Base-by-base conservation (phyloP, 805 yeast genomes). In the Candida chilensis region DNA sequence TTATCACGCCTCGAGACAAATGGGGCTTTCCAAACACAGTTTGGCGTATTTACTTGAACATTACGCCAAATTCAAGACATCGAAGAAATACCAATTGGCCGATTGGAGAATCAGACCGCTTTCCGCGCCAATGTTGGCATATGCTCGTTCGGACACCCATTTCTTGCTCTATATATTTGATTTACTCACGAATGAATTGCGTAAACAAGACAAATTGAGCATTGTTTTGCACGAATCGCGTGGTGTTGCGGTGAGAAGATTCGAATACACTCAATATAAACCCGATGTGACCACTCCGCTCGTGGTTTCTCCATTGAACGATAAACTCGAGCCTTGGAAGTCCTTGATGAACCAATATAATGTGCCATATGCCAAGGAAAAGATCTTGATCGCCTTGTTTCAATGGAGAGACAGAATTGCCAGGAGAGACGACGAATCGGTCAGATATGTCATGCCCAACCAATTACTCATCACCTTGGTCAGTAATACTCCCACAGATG, bases 21-120 rank as follows among this genome's bases (percentile, higher is more conserved):
- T 92, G n/a, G 83, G 83, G 0, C 69, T 87, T 35, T 86, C 94
- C 5, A 79, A 77, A 44, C 79, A 80, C 45, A 79, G 96, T 29
- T 65, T 92, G 31, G 95, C 96, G 0, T 85, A 74, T 48, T 60
- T 92, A 28, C 63, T 92, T 31, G 95, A 90, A 45, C 67, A 67
- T 16, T 85, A 67, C 52, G 95, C 92, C 3, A 66, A 73, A 27
- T 92, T 92, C 54, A 76, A 74, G 39, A 87, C 98, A 0, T 83
- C 95, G 10, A 92, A 92, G 46, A 83, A 88, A 56, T 92, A 88
- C 56, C 99, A 92, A 56, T 59, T 88, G 37, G 95, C 97, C 1
- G 98, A 92, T 54, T 92, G 98, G 98, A 72, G 98, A 49, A 57
- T 79, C 5, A 68, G 98, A 40, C 98, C 98, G 0, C 57, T 92